Evolutionary conservation across 306 rosid species (phyloP).

Genomic region (Glycyrrhiza uralensis): DNA sequence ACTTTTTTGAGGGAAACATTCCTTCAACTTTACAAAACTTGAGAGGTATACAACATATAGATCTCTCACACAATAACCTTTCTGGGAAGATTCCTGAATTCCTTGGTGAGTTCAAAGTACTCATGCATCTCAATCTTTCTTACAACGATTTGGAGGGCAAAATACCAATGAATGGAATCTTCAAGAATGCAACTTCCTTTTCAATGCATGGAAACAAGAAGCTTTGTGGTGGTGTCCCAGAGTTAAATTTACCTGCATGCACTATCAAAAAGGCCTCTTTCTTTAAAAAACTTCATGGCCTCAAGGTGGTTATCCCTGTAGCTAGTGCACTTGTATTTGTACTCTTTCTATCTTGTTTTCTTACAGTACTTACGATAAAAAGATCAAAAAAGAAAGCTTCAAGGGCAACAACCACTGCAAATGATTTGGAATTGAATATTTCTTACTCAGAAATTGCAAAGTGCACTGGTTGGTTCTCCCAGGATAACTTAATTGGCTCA

Average conservation of each 20-base stretch:
- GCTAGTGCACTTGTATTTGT: slow-evolving; percentile 3
- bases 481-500: slow-evolving; percentile 30
- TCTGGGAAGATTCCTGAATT: slow-evolving; percentile 39
- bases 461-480: slow-evolving; percentile 35
- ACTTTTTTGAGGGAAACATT: slow-evolving; percentile 34
- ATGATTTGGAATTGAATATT: neutral
- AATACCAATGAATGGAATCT: slow-evolving; percentile 33
- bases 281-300: neutral
- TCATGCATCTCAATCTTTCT: slow-evolving; percentile 30
- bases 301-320: slow-evolving; percentile 20
- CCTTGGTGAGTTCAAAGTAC: slow-evolving; percentile 9
- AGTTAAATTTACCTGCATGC: slow-evolving; percentile 34
- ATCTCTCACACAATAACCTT: slow-evolving; percentile 34
- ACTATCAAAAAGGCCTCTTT: neutral
- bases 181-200: slow-evolving; percentile 23
- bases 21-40: slow-evolving; percentile 23
- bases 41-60: slow-evolving; percentile 36
- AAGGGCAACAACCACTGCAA: neutral
- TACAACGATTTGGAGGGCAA: slow-evolving; percentile 37
- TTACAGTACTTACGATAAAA: neutral
- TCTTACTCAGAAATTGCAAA: slow-evolving; percentile 29
- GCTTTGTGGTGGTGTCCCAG: slow-evolving; percentile 37
- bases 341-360: slow-evolving; percentile 16
- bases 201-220: slow-evolving; percentile 31
- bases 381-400: neutral